Base-by-base conservation (phyloP, 2,329 filamentous ascomycete species). In the Diaporthe sp. region DNA sequence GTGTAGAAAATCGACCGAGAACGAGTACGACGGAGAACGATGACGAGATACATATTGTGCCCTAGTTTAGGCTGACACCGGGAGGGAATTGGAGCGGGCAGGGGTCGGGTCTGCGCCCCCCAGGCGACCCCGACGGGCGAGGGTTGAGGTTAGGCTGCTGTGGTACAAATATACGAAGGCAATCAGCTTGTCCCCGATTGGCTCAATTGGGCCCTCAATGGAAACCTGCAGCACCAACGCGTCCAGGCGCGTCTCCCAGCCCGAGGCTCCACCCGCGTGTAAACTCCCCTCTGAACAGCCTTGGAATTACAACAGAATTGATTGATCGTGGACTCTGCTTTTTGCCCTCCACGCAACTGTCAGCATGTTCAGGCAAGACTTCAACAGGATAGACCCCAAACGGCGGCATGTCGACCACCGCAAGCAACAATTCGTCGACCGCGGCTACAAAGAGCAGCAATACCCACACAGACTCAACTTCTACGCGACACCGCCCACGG, bases 391-490 rank as follows among this genome's bases (percentile, higher is more conserved):
- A 74, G 88, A 91, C 72, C 80, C 93, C 4, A 98, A 98, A 84
- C 87, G 94, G 80, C 93, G 95, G 77, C 91, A 92, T 76, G 89
- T 91, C 63, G 94, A 97, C 82, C 87, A 94, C 81, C 94, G 94
- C 80, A 97, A 95, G 85, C 93, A 92, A 82, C 96, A 98, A 83
- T 98, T 98, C 81, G 93, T 93, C 73, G 88, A 91, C 27, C 90
- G 94, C 25, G 87, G 89, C 72, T 98, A 92, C 87, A 92, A 94
- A 83, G 92, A 95, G 77, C 89, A 93, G 73, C 88, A 93, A 56
- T 99, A 98, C 82, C 91, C 93, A 19, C 89, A 96, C 83, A 93
- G 96, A 73, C 90, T 99, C 80, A 99, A 97, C 87, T 96, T 98
- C 84, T 99, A 99, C 85, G 86, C 91, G 56, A 89, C 93, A 35